These are phyloP conservation scores for Rostrohypoxylon terebratum DNA, from an alignment of 495 filamentous ascomycete genomes.

Conservation along the genomic window DNA sequence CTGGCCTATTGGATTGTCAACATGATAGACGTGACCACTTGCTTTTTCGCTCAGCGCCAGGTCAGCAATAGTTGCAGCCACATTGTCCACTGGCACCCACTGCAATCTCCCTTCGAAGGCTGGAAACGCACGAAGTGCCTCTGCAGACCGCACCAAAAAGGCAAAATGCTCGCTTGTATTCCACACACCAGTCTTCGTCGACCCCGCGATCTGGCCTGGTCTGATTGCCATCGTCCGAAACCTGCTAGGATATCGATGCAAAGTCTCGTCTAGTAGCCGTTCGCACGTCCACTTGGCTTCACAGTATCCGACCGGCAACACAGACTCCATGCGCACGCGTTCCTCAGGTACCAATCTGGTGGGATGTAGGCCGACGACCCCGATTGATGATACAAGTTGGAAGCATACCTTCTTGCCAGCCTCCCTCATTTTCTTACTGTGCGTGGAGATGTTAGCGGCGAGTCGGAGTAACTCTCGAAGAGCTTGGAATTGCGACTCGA, in stretches of 20 bases:
- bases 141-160: constrained; percentile 64
- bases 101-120: constrained; percentile 56
- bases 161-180: constrained; percentile 62
- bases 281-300: constrained; percentile 67
- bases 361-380: constrained; percentile 59
- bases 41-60: constrained; percentile 12
- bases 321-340: constrained; percentile 48
- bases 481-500: constrained; percentile 63
- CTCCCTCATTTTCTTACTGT: constrained; percentile 3
- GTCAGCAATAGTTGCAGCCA: constrained; percentile 53
- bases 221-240: constrained; percentile 61
- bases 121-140: constrained; percentile 60
- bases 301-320: constrained; percentile 61
- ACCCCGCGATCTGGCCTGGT: constrained; percentile 65
- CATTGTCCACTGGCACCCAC: constrained; percentile 64
- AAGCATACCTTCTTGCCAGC: constrained; percentile 52
- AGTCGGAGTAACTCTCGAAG: constrained; percentile 63
- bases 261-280: constrained; percentile 61
- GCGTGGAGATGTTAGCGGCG: constrained; percentile 49
- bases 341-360: constrained; percentile 55
- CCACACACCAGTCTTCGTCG: constrained; percentile 63
- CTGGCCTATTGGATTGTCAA: constrained; percentile 65
- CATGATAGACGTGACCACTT: constrained; percentile 61
- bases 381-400: constrained; percentile 69
- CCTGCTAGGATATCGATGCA: constrained; percentile 55